Conservation (phyloP, 2,329 filamentous ascomycete genomes). For the Trichophyton verrucosum region DNA sequence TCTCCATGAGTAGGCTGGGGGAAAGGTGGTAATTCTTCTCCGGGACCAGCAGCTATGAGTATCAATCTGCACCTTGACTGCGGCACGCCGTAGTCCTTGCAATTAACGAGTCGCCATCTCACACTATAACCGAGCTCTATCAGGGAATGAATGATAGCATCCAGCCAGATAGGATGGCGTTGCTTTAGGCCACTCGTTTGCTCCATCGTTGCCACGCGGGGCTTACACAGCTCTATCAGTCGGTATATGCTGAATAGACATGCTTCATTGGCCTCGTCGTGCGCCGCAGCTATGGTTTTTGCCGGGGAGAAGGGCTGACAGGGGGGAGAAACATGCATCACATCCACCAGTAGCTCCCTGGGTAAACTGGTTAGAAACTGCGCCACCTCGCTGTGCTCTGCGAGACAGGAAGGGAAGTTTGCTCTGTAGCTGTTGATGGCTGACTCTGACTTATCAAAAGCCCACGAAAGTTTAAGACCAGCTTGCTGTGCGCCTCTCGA, state of each 20-base stretch:
- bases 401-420: conserved; percentile 42
- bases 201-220: conserved; percentile 63
- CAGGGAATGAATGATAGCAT: conserved; percentile 50
- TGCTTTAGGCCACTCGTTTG: conserved; percentile 59
- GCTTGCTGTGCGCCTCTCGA: conserved; percentile 50
- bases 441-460: conserved; percentile 49
- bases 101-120: conserved; percentile 50
- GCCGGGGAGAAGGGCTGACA: conserved; percentile 66
- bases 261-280: conserved; percentile 57
- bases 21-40: conserved; percentile 56
- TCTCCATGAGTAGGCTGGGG: conserved; percentile 48
- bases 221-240: conserved; percentile 47
- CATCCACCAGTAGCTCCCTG: conserved; percentile 42
- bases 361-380: conserved; percentile 26
- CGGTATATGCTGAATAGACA: conserved; percentile 37
- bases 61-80: conserved; percentile 40
- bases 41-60: conserved; percentile 48
- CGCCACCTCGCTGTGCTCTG: conserved; percentile 35
- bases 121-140: conserved; percentile 56
- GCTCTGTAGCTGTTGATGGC: conserved; percentile 46
- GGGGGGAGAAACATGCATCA: conserved; percentile 63
- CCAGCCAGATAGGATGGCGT: conserved; percentile 45
- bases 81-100: conserved; percentile 38
- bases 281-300: conserved; percentile 46
- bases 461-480: conserved; percentile 49